Evolutionary conservation across 805 yeast genomes (phyloP).

Genomic region (Pichia thaimueangensis): DNA sequence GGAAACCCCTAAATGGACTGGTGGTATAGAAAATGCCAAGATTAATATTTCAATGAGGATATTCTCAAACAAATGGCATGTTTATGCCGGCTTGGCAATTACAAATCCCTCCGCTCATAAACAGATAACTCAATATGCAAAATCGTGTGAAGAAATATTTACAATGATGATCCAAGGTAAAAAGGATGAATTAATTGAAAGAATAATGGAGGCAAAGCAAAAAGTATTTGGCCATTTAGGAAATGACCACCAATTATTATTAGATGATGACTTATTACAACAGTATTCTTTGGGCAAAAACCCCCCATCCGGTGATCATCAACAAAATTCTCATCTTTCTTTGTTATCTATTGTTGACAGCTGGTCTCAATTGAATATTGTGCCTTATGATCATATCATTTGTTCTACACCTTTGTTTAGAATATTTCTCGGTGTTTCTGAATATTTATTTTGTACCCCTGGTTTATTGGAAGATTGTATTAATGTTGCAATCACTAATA

Average conservation of each 20-base stretch:
- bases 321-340: conserved; percentile 87
- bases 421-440: conserved; percentile 89
- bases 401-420: conserved; percentile 93
- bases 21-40: conserved; percentile 94
- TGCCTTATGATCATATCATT: conserved; percentile 94
- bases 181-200: conserved; percentile 45
- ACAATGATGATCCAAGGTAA: conserved; percentile 73
- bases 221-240: conserved; percentile 68
- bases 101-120: conserved; percentile 92
- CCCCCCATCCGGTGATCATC: conserved; percentile 58
- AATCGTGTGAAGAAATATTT: conserved; percentile 75
- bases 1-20: conserved; percentile 79
- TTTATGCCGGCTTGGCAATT: conserved; percentile 94
- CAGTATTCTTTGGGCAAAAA: conserved; percentile 69
- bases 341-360: conserved; percentile 87
- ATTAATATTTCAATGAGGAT: conserved; percentile 88
- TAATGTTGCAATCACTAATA: conserved; percentile 59
- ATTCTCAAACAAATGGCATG: conserved; percentile 94
- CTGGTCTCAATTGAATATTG: conserved; percentile 79
- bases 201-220: conserved; percentile 62
- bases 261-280: conserved; percentile 75
- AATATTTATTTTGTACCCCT: conserved; percentile 81
- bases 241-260: conserved; percentile 48
- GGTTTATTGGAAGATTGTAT: conserved; percentile 76
- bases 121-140: conserved; percentile 85